A percentile compares a stretch with the other conserved stretches of the same genome.
These are phyloP conservation scores for Coprinopsis cinerea DNA, from an alignment of 768 basidiomycete species.

Conservation along the genomic window DNA sequence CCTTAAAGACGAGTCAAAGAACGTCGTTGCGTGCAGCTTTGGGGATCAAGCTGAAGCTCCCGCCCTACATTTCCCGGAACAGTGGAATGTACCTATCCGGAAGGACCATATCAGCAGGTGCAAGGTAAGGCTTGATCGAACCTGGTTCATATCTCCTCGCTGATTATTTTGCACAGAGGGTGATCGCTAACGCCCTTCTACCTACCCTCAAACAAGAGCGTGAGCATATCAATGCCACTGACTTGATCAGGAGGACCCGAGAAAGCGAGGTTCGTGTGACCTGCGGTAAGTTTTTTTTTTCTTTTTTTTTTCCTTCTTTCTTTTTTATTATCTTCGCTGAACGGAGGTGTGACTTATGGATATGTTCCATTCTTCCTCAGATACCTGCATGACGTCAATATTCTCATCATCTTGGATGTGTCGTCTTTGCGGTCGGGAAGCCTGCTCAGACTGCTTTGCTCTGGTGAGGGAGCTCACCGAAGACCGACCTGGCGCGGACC, in stretches of 20 bases:
- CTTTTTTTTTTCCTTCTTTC: neutral
- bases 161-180: conserved; percentile 36
- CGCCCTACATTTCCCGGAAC: conserved; percentile 55
- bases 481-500: conserved; percentile 41
- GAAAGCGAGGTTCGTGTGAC: conserved; percentile 82
- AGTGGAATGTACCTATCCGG: conserved; percentile 61
- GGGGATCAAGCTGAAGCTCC: conserved; percentile 58
- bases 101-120: conserved; percentile 45
- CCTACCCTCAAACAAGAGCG: conserved; percentile 62
- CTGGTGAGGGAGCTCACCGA: conserved; percentile 61
- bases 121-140: conserved; percentile 43
- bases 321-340: too few species aligned
- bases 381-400: conserved; percentile 91
- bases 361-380: conserved; percentile 37
- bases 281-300: conserved; percentile 53
- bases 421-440: conserved; percentile 83
- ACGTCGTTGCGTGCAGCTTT: conserved; percentile 59
- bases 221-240: conserved; percentile 47
- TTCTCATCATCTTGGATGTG: conserved; percentile 91
- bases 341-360: neutral
- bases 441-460: conserved; percentile 78
- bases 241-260: conserved; percentile 65
- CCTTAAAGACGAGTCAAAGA: conserved; percentile 55
- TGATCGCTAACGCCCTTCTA: conserved; percentile 62
- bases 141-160: conserved; percentile 9